Conservation (phyloP, 2,329 filamentous ascomycete genomes). For the Trichoderma harzianum region DNA sequence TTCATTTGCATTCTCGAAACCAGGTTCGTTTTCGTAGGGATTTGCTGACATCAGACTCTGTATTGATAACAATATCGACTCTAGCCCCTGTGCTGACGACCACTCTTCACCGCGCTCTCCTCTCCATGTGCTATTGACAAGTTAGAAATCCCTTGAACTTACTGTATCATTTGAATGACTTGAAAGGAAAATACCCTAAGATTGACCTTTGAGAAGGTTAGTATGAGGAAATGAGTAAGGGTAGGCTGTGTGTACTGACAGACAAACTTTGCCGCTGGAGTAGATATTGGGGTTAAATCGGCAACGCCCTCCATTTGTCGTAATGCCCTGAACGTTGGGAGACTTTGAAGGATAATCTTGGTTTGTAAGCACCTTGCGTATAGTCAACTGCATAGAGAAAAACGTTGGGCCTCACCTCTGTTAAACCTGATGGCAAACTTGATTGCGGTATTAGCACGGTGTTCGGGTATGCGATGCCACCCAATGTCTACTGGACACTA, state of each 20-base stretch:
- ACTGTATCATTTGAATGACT: background rate
- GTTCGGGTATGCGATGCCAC: background rate
- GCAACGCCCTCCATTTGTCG: conserved; percentile 83
- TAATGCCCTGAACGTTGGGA: conserved; percentile 63
- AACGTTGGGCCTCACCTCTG: conserved; percentile 52
- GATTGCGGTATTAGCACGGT: conserved; percentile 1
- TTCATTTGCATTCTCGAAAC: conserved; percentile 74
- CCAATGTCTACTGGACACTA: background rate
- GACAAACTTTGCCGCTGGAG: conserved; percentile 81
- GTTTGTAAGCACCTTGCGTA: background rate
- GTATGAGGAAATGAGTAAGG: background rate
- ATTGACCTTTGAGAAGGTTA: conserved; percentile 62
- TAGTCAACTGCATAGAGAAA: no score
- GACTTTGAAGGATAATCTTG: conserved; percentile 77
- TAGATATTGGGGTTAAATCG: conserved; percentile 99
- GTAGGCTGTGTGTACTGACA: conserved; percentile 55
- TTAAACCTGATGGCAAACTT: conserved; percentile 76
- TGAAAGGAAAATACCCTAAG: conserved; percentile 61
- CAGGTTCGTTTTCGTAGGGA: conserved; percentile 94
- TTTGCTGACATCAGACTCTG: conserved; percentile 94
- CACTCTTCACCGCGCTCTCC: conserved; percentile 89
- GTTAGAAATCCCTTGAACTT: conserved; percentile 4
- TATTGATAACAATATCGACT: conserved; percentile 91
- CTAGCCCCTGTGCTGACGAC: conserved; percentile 92
- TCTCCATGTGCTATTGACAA: conserved; percentile 74